These are phyloP conservation scores for Blastocystis sp. DNA, from an alignment of 352 stramenopile species.

Conservation along the genomic window DNA sequence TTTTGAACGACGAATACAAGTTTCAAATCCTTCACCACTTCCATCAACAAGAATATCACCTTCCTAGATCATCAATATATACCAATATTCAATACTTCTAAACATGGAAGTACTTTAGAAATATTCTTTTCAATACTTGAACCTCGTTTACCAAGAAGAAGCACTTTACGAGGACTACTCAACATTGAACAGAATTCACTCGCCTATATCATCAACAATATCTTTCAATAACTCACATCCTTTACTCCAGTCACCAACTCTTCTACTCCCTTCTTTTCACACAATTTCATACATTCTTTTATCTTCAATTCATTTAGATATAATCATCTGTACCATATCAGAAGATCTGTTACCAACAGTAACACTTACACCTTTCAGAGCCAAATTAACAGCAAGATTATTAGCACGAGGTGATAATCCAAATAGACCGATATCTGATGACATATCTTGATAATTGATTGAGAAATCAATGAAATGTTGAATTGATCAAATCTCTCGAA, in stretches of 20 bases:
- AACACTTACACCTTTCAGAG: constrained; percentile 86
- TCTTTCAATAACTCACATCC: constrained; percentile 68
- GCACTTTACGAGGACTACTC: constrained; percentile 85
- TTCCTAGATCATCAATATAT: constrained; percentile 67
- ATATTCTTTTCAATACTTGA: constrained; percentile 82
- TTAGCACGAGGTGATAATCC: constrained; percentile 87
- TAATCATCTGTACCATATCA: constrained; percentile 67
- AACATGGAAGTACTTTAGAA: constrained; percentile 23
- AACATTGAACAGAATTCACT: constrained; percentile 78
- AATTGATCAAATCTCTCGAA: no score
- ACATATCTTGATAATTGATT: neutral
- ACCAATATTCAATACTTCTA: constrained; percentile 65
- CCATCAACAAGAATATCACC: constrained; percentile 96
- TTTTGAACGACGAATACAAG: constrained; percentile 83
- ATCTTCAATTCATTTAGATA: constrained; percentile 71
- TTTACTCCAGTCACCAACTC: constrained; percentile 79
- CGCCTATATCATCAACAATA: neutral
- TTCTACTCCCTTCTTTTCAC: constrained; percentile 85
- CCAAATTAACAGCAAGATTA: constrained; percentile 98
- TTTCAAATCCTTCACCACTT: constrained; percentile 97
- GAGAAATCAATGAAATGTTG: no score
- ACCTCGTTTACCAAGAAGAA: constrained; percentile 93
- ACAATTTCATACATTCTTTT: constrained; percentile 83
- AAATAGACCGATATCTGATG: constrained; percentile 74
- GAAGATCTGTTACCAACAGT: constrained; percentile 91